phyloP scores from a whole-genome alignment of 441 rosid genomes.

The Manihot esculenta region DNA sequence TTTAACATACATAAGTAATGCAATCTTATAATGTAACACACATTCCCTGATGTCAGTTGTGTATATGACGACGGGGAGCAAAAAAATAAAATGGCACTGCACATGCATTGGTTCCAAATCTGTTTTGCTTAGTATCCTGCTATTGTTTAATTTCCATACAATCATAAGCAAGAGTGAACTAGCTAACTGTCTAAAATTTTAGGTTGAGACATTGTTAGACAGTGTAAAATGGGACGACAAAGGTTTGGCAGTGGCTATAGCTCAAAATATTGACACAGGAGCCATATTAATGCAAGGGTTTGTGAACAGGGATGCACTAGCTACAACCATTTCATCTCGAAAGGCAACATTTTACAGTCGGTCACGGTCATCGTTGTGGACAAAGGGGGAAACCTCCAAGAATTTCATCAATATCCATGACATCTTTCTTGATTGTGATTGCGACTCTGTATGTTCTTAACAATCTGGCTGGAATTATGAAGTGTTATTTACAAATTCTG shows the following conservation, averaged over 20 bases:
- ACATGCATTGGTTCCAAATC: background rate
- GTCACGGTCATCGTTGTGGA: constrained; percentile 80
- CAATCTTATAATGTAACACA: too few species aligned
- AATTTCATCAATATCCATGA: constrained; percentile 66
- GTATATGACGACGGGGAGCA: too few species aligned
- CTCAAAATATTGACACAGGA: constrained; percentile 88
- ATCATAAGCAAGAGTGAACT: background rate
- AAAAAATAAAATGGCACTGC: background rate
- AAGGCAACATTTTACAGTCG: constrained; percentile 87
- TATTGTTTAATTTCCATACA: background rate
- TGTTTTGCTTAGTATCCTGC: background rate
- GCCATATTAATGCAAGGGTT: constrained; percentile 81
- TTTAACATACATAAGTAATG: too few species aligned
- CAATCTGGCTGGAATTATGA: background rate
- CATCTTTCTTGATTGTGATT: constrained; percentile 55
- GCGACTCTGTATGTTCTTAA: constrained; percentile 60
- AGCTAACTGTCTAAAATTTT: constrained; percentile 29
- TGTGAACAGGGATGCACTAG: constrained; percentile 68
- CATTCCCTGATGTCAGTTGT: too few species aligned
- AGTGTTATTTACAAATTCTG: background rate
- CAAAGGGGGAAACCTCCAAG: constrained; percentile 78
- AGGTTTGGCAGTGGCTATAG: constrained; percentile 93
- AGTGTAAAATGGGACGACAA: constrained; percentile 83
- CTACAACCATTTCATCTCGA: constrained; percentile 55
- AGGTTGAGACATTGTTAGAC: constrained; percentile 70